Evolutionary conservation across 176 grass and related monocot genomes (phyloP).

Genomic region (Ensete glaucum): DNA sequence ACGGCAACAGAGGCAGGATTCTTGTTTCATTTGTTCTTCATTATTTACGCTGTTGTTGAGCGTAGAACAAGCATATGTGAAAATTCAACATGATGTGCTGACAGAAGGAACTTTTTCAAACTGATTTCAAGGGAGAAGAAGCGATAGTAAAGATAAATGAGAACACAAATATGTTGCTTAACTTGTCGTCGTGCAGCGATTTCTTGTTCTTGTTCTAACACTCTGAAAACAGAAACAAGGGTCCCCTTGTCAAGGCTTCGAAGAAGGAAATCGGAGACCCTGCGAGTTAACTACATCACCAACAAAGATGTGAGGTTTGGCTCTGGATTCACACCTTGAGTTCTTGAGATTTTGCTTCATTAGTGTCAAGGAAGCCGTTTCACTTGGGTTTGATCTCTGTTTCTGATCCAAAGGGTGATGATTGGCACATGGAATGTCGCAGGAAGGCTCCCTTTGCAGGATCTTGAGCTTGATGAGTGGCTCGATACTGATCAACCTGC

Average conservation of each 20-base stretch:
- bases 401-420: slow-evolving; percentile 39
- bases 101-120: too few species aligned
- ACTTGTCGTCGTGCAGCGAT: too few species aligned
- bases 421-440: slow-evolving; percentile 56
- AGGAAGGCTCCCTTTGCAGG: slow-evolving; percentile 34
- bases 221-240: slow-evolving; percentile 19
- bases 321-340: background rate
- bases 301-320: slow-evolving; percentile 62
- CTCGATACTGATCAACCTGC: slow-evolving; percentile 38
- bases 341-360: background rate
- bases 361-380: too few species aligned
- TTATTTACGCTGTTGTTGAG: too few species aligned
- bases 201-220: background rate
- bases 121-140: too few species aligned
- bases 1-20: too few species aligned
- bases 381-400: background rate
- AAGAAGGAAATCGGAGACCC: slow-evolving; percentile 59
- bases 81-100: too few species aligned
- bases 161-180: too few species aligned
- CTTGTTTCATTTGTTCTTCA: too few species aligned
- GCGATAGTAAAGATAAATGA: too few species aligned
- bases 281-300: slow-evolving; percentile 52
- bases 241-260: slow-evolving; percentile 17
- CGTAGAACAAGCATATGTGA: too few species aligned
- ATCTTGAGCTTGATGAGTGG: slow-evolving; percentile 44